Evolutionary conservation across 345 rosid genomes (phyloP).

Genomic region (Ailanthus altissimus): DNA sequence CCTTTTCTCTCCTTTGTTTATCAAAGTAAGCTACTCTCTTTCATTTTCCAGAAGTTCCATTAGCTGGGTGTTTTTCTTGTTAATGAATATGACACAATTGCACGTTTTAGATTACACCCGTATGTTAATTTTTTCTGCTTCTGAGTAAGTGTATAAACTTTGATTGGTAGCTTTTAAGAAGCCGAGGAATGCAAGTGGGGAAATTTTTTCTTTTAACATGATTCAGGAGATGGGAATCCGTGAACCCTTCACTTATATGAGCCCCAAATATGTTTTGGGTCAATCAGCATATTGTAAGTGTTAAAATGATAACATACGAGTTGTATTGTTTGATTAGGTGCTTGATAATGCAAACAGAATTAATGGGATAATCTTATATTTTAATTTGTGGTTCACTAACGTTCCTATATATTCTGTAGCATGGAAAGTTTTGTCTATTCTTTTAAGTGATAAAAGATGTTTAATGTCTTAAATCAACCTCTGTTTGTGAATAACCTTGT

Average conservation of each 20-base stretch:
- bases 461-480: neutral
- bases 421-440: neutral
- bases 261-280: neutral
- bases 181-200: neutral
- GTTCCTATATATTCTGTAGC: neutral
- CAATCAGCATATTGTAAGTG: neutral
- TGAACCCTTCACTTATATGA: neutral
- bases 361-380: neutral
- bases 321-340: neutral
- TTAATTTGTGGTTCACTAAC: neutral
- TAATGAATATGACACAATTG: too few species aligned
- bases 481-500: neutral
- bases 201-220: too few species aligned
- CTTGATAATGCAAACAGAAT: neutral
- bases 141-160: too few species aligned
- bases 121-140: too few species aligned
- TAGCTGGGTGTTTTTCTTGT: too few species aligned
- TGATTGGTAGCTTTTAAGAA: too few species aligned
- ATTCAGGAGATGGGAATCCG: neutral
- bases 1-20: slow-evolving; percentile 23
- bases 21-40: slow-evolving; percentile 39
- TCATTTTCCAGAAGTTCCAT: too few species aligned
- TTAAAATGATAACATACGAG: neutral
- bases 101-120: too few species aligned
- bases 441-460: neutral